These are phyloP conservation scores for Stephania yunnanensis DNA, from an alignment of 164 flowering plant genomes.

Conservation along the genomic window DNA sequence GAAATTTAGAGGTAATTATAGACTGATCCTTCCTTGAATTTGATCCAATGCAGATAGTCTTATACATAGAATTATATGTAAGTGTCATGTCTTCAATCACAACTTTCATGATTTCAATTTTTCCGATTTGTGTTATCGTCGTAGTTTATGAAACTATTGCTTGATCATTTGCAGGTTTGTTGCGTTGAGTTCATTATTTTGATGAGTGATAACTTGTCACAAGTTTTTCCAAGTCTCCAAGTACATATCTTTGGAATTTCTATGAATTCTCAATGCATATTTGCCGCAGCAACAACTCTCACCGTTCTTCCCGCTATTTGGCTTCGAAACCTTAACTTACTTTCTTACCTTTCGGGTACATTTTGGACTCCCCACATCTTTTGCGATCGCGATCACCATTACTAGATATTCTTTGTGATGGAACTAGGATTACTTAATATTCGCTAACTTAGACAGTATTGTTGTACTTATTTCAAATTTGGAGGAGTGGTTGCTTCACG, in stretches of 20 bases:
- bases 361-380: not conserved
- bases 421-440: not conserved
- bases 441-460: not conserved
- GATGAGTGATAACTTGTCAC: too few relatives aligned
- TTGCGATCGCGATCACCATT: not conserved
- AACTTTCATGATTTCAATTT: not conserved
- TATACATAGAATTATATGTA: conserved; percentile 63
- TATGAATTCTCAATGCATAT: too few relatives aligned
- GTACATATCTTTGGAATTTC: too few relatives aligned
- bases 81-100: conserved; percentile 24
- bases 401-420: not conserved
- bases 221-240: too few relatives aligned
- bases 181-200: too few relatives aligned
- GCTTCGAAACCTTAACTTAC: conserved; percentile 60
- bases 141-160: not conserved
- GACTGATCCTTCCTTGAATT: conserved; percentile 16
- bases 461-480: conserved; percentile 30
- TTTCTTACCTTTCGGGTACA: conserved; percentile 68
- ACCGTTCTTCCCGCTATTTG: conserved; percentile 67
- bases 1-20: not conserved
- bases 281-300: too few relatives aligned
- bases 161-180: too few relatives aligned
- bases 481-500: conserved; percentile 79
- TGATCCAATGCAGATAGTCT: conserved; percentile 43
- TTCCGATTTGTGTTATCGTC: not conserved